Base-by-base conservation (phyloP, 2,329 filamentous ascomycete species). In the Apiospora arundinis region DNA sequence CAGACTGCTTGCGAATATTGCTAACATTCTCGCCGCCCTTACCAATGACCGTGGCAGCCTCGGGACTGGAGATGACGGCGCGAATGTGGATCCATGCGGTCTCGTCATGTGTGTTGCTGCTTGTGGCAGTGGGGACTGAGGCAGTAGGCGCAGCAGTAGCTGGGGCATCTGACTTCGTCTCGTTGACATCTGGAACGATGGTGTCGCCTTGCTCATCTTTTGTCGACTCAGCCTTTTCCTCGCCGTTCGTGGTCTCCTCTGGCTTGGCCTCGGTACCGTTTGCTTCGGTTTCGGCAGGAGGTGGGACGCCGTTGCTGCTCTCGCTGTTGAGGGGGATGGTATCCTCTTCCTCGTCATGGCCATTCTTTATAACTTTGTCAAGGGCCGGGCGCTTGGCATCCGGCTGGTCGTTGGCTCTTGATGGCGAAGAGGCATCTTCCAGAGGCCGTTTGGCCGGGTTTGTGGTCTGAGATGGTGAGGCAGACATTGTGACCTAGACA, bases 1-100 rank as follows among this genome's bases (percentile, higher is more conserved):
- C 95, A 69, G 96, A 98, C 84, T 97, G 88, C 81, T 94, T 94
- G 76, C 96, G 92, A 80, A 99, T 98, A 84, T 97, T 94, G 76
- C 95, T 97, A 67, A 99, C 96, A 80, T 99, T 99, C 87, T 99
- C 96, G 81, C 96, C 96, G 74, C 95, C 95, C 85, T 99, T 99
- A 80, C 96, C 96, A 83, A 99, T 99, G 76, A 98, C 94, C 67
- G 96, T 99, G 49, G 96, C 96, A 76, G 96, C 96, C 83, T 99
- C 96, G 65, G 95, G 94, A 83, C 95, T 99, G 69, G 95, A 97
- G 78, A 99, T 99, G 78, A 98, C 95, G 70, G 96, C 94, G 76
- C 96, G 93, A 77, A 99, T 93, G 81, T 99, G 96, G 76, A 99
- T 95, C 95, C 96, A 99, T 66, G 92, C 92, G 67, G 93, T 95